Conservation (phyloP, 345 rosid genomes). For the Murraya koenigii region DNA sequence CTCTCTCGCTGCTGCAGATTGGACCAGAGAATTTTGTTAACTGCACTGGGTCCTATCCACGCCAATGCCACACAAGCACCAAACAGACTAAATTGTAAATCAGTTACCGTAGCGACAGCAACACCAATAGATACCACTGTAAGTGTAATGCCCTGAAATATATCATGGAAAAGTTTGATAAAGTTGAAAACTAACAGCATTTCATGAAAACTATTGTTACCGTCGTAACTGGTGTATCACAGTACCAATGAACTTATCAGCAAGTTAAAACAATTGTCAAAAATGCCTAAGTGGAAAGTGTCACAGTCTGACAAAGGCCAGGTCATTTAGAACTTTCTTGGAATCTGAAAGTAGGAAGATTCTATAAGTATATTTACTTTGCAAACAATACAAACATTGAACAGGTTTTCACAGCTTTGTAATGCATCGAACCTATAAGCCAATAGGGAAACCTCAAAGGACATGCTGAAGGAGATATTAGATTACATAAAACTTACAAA, state of each 20-base stretch:
- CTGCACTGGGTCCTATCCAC: constrained; percentile 93
- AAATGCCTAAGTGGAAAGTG: not conserved
- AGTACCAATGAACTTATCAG: not conserved
- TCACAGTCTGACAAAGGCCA: not conserved
- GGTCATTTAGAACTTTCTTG: not conserved
- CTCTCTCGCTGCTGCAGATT: constrained; percentile 84
- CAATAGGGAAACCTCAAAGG: not conserved
- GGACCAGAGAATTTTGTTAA: constrained; percentile 95
- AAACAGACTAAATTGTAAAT: constrained; percentile 78
- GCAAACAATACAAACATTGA: not conserved
- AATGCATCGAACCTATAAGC: not conserved
- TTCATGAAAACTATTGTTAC: not conserved
- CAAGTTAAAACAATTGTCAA: not conserved
- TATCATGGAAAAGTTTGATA: not conserved
- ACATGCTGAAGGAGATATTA: not conserved
- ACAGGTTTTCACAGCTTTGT: not conserved
- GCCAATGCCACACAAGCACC: constrained; percentile 93
- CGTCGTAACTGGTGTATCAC: not conserved
- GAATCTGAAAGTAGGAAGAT: not conserved
- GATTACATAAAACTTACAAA: not conserved
- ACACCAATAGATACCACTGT: constrained; percentile 81
- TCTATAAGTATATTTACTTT: not conserved
- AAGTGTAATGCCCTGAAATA: constrained; percentile 73
- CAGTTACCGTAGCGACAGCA: constrained; percentile 93
- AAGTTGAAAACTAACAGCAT: not conserved